Conservation (phyloP, 176 grass and related monocot species). For the Bothriochloa decipiens region DNA sequence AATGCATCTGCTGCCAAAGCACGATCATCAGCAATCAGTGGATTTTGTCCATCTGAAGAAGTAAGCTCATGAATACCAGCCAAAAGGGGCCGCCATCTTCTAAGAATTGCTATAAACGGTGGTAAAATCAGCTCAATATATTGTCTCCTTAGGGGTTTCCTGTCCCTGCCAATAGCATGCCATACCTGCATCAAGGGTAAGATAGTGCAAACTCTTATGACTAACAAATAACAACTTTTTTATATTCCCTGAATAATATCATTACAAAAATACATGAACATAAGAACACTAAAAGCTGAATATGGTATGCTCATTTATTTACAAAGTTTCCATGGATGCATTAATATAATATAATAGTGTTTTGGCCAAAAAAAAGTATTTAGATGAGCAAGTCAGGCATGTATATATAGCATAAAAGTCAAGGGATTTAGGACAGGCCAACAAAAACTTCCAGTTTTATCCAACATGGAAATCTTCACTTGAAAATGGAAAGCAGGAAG, state of each 20-base stretch:
- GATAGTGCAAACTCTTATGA: constrained; percentile 20
- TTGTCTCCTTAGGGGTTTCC: constrained; percentile 80
- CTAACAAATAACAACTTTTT: constrained; percentile 19
- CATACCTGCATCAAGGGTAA: constrained; percentile 72
- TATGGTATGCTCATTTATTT: constrained; percentile 8
- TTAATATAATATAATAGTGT: constrained; percentile 16
- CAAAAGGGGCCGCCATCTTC: constrained; percentile 89
- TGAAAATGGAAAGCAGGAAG: neutral
- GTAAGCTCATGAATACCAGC: constrained; percentile 98
- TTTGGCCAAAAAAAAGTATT: neutral
- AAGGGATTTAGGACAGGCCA: neutral
- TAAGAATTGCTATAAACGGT: constrained; percentile 90
- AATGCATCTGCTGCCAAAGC: constrained; percentile 88
- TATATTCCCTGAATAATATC: constrained; percentile 16
- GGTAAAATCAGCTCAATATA: constrained; percentile 89
- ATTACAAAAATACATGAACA: constrained; percentile 6
- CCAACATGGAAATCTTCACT: neutral
- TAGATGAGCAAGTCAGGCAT: neutral
- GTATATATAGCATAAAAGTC: neutral
- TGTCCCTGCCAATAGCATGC: constrained; percentile 89
- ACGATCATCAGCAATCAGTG: constrained; percentile 87
- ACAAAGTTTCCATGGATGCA: constrained; percentile 7
- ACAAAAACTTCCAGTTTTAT: neutral
- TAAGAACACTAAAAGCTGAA: constrained; percentile 2
- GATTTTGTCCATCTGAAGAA: constrained; percentile 95